Evolutionary conservation across 2,329 filamentous ascomycete species (phyloP).

Genomic region (Fusarium concolor): DNA sequence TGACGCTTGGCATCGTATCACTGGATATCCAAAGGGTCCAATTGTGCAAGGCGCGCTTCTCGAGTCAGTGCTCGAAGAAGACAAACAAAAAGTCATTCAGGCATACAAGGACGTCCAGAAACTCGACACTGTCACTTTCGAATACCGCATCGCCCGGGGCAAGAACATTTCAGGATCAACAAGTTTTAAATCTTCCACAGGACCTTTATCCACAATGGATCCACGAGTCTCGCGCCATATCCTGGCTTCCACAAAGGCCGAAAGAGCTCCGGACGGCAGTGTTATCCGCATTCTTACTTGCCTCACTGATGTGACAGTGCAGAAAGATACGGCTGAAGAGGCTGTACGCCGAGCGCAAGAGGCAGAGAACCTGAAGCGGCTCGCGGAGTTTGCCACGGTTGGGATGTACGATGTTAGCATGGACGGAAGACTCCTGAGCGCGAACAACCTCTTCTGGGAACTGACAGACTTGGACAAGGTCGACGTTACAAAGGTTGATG

Average conservation of each 20-base stretch:
- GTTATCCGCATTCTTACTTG: slow-evolving; percentile 61
- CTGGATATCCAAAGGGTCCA: slow-evolving; percentile 55
- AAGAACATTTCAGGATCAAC: neutral
- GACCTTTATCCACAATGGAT: slow-evolving; percentile 38
- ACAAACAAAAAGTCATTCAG: slow-evolving; percentile 55
- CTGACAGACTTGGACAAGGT: slow-evolving; percentile 62
- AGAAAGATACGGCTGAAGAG: slow-evolving; percentile 62
- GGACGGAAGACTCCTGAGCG: slow-evolving; percentile 61
- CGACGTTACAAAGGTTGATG: slow-evolving; percentile 51
- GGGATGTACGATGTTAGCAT: slow-evolving; percentile 66
- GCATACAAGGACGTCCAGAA: slow-evolving; percentile 57
- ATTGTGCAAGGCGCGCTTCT: slow-evolving; percentile 54
- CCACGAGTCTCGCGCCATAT: slow-evolving; percentile 56
- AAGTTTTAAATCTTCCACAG: slow-evolving; percentile 36
- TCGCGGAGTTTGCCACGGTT: slow-evolving; percentile 66
- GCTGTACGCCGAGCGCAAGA: slow-evolving; percentile 63
- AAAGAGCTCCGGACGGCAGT: slow-evolving; percentile 56
- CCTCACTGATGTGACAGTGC: slow-evolving; percentile 63
- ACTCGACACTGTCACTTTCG: slow-evolving; percentile 57
- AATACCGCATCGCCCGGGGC: slow-evolving; percentile 55
- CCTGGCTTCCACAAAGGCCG: slow-evolving; percentile 61
- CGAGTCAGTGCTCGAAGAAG: slow-evolving; percentile 60
- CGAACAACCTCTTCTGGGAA: slow-evolving; percentile 66
- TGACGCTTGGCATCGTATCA: slow-evolving; percentile 70
- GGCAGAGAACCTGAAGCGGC: slow-evolving; percentile 64